Conservation (phyloP, 2,329 filamentous ascomycete genomes). For the Diatrype stigma region DNA sequence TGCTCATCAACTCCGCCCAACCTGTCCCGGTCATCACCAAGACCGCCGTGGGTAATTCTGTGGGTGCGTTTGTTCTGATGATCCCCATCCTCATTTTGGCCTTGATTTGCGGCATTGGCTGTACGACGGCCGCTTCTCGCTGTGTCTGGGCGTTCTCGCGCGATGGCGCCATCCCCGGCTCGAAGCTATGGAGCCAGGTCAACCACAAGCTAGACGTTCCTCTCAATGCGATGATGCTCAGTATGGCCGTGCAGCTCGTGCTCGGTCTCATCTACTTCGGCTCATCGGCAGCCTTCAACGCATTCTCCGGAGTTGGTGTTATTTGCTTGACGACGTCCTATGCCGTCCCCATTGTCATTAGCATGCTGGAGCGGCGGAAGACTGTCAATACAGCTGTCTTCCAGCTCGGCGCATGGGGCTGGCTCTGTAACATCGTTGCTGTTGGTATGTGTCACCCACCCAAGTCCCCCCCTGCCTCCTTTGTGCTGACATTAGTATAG, state of each 20-base stretch:
- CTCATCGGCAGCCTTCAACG: conserved; percentile 65
- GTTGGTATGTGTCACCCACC: conserved; percentile 44
- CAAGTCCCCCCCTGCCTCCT: conserved; percentile 2
- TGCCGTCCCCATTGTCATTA: conserved; percentile 62
- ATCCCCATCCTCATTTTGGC: conserved; percentile 63
- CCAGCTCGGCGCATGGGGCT: conserved; percentile 58
- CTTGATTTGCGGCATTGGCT: conserved; percentile 64
- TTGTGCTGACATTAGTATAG: conserved; percentile 34
- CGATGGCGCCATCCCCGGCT: conserved; percentile 65
- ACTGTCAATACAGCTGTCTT: conserved; percentile 55
- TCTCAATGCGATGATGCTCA: conserved; percentile 69
- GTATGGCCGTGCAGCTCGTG: conserved; percentile 59
- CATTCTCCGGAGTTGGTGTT: conserved; percentile 66
- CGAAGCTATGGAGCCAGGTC: conserved; percentile 56
- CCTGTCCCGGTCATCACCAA: conserved; percentile 63
- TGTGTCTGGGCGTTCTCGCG: conserved; percentile 68
- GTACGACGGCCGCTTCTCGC: conserved; percentile 64
- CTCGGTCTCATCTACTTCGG: conserved; percentile 68
- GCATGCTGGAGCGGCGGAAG: conserved; percentile 55
- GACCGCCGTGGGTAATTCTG: conserved; percentile 55
- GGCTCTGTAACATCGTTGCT: conserved; percentile 60
- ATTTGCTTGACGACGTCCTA: conserved; percentile 68
- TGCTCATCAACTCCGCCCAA: conserved; percentile 52
- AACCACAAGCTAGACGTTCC: conserved; percentile 61
- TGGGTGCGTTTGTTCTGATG: conserved; percentile 58